Conservation (phyloP, 2,329 filamentous ascomycete genomes). For the Fusarium luffae region DNA sequence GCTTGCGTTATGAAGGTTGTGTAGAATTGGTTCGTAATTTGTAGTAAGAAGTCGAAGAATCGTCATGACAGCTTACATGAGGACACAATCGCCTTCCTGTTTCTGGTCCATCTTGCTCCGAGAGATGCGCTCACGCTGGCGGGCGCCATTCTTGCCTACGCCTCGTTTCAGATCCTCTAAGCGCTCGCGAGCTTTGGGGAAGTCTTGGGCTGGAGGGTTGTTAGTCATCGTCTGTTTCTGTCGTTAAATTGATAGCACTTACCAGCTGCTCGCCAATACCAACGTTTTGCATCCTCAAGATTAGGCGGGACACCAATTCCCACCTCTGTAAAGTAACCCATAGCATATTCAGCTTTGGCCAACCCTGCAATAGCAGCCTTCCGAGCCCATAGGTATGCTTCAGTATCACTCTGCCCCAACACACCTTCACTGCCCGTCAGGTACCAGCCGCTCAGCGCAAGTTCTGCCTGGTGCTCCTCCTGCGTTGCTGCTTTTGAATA, state of each 20-base stretch:
- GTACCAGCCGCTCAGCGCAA: conserved; percentile 91
- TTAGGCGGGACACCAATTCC: conserved; percentile 90
- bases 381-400: conserved; percentile 96
- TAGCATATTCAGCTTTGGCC: conserved; percentile 95
- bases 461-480: conserved; percentile 92
- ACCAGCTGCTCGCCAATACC: conserved; percentile 98
- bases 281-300: conserved; percentile 94
- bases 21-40: conserved; percentile 3
- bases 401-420: conserved; percentile 89
- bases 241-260: conserved; percentile 57
- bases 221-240: conserved; percentile 43
- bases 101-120: conserved; percentile 84
- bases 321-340: conserved; percentile 96
- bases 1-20: background rate
- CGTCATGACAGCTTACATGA: conserved; percentile 72
- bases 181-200: conserved; percentile 90
- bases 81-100: conserved; percentile 86
- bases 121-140: conserved; percentile 81
- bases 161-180: conserved; percentile 87
- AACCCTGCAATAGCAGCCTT: conserved; percentile 90
- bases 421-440: conserved; percentile 90
- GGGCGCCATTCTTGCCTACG: conserved; percentile 75
- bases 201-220: conserved; percentile 79
- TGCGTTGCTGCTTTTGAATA: conserved; percentile 92
- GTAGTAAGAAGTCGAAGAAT: background rate